Conservation (phyloP, 192 early-diverging fungal genomes). For the Coemansia sp. region DNA sequence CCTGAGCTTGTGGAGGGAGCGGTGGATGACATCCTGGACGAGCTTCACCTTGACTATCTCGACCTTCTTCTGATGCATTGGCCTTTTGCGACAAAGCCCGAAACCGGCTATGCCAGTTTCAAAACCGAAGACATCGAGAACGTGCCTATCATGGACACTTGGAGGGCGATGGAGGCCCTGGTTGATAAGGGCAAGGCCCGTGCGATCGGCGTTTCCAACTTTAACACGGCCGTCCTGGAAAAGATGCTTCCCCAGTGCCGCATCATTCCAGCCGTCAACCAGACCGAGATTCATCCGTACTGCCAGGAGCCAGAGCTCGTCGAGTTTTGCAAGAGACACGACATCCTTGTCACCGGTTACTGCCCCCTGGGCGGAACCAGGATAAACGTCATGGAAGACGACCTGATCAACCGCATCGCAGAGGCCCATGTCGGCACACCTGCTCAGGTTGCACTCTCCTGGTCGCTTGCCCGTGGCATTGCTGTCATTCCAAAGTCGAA, state of each 20-base stretch:
- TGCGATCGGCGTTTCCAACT: slow-evolving; percentile 88
- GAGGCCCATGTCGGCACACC: slow-evolving; percentile 61
- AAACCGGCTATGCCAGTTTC: slow-evolving; percentile 18
- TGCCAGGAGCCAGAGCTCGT: slow-evolving; percentile 64
- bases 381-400: slow-evolving; percentile 44
- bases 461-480: slow-evolving; percentile 72
- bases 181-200: slow-evolving; percentile 68
- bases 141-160: slow-evolving; percentile 70
- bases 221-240: slow-evolving; percentile 60
- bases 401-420: slow-evolving; percentile 65
- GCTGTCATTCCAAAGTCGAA: slow-evolving; percentile 80
- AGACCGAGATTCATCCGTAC: slow-evolving; percentile 83
- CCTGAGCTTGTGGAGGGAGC: slow-evolving; percentile 63
- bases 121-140: slow-evolving; percentile 44
- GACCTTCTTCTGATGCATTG: slow-evolving; percentile 87
- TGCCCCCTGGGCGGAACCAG: slow-evolving; percentile 70
- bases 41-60: slow-evolving; percentile 72
- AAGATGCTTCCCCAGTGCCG: slow-evolving; percentile 63
- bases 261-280: slow-evolving; percentile 80
- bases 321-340: slow-evolving; percentile 66
- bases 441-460: slow-evolving; percentile 76
- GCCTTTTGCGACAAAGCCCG: slow-evolving; percentile 65
- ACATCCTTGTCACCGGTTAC: slow-evolving; percentile 79
- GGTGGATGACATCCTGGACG: slow-evolving; percentile 62
- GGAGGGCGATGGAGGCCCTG: slow-evolving; percentile 79